phyloP scores from a whole-genome alignment of 1,139 yeast genomes.

The Ashbya aceris region DNA sequence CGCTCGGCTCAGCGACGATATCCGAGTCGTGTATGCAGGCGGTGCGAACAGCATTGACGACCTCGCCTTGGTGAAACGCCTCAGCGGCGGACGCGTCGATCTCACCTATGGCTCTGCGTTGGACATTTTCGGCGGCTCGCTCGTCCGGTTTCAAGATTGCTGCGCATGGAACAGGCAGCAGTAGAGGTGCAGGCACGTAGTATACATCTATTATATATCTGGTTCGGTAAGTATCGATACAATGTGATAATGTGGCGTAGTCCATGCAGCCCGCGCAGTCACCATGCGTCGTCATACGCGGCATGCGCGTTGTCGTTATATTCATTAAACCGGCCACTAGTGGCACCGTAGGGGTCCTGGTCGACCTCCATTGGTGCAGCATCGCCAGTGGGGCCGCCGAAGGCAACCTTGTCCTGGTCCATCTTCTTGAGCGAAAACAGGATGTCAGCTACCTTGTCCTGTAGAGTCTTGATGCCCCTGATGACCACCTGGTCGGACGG shows the following conservation, averaged over 20 bases:
- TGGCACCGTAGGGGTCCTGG: slow-evolving; percentile 39
- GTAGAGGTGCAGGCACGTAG: slow-evolving; percentile 1
- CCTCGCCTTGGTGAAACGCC: slow-evolving; percentile 48
- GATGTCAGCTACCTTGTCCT: slow-evolving; percentile 83
- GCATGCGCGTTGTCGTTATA: slow-evolving; percentile 17
- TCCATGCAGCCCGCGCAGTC: slow-evolving; percentile 1
- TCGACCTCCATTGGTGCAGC: slow-evolving; percentile 38
- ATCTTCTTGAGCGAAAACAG: slow-evolving; percentile 67
- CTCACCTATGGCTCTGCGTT: slow-evolving; percentile 86
- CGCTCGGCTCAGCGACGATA: slow-evolving; percentile 35
- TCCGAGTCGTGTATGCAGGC: slow-evolving; percentile 89
- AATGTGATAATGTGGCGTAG: not conserved
- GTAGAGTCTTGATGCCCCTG: slow-evolving; percentile 75
- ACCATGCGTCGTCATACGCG: slow-evolving; percentile 28
- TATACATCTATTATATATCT: slow-evolving; percentile 1
- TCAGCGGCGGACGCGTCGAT: slow-evolving; percentile 79
- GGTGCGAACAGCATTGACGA: slow-evolving; percentile 78
- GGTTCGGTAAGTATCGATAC: not conserved
- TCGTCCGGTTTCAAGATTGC: slow-evolving; percentile 68
- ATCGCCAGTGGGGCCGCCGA: slow-evolving; percentile 41
- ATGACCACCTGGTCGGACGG: slow-evolving; percentile 83
- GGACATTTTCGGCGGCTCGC: slow-evolving; percentile 84
- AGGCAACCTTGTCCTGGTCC: slow-evolving; percentile 41
- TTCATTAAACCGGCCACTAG: slow-evolving; percentile 15
- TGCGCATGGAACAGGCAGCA: slow-evolving; percentile 54